Base-by-base conservation (phyloP, 768 basidiomycete genomes). In the Filobasidium floriforme region DNA sequence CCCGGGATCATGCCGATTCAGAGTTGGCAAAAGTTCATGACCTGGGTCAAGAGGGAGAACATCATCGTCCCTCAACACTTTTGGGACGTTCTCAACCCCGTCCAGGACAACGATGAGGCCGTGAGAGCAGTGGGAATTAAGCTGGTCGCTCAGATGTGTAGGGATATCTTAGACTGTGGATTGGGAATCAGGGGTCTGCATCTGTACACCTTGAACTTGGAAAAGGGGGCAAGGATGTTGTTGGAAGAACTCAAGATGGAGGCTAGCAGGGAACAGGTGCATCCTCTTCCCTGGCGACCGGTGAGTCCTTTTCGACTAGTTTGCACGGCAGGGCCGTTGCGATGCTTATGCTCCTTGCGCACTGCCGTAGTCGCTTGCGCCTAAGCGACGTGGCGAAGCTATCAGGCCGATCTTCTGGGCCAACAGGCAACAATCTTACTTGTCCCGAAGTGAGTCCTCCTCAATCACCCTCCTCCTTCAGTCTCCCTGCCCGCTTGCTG, bases 361-460 rank as follows among this genome's bases (percentile, higher is more conserved):
- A 12, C 46, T 14, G n/a, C 14, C 15, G 15, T 22, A 49, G 89
- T 91, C 87, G 22, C 88, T 98, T 71, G 98, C 94, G 1, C 92
- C 93, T 22, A 90, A 84, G 75, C 84, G 96, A 65, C 88, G 94
- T 60, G 83, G 86, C 70, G 96, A 99, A 80, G 88, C 85, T 59
- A 98, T 94, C 69, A 88, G 96, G 41, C 96, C 96, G 2, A 98
- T 99, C 75, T 98, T 98, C 82, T 98, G 94, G 93, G 92, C 96
- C 14, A 98, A 99, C 80, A 84, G 94, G 44, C 85, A 92, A 43
- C 89, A 92, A 75, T 96, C 92, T 0, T 98, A 98, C 77, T 82
- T 98, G 55, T 90, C 90, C 9, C 88, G 94, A 62, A 98, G 46
- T 49, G 22, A 49, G 46, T 22, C 46, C 46, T 49, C 22, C 12